Evolutionary conservation across 495 filamentous ascomycete species (phyloP).

Genomic region (Aspergillus bertholletiae): DNA sequence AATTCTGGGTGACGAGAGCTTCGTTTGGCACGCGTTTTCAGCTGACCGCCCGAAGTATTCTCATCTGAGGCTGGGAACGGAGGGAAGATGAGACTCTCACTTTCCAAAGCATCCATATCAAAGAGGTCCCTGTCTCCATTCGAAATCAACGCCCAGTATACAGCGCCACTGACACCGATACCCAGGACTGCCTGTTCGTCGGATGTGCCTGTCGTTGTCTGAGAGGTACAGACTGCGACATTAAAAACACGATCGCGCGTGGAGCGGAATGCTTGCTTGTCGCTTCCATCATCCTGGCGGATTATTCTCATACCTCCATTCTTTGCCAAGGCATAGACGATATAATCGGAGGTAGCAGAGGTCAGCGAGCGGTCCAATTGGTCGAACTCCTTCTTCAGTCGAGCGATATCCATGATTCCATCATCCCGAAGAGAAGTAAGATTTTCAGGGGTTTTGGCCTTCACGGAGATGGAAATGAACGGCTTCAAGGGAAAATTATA

Average conservation of each 20-base stretch:
- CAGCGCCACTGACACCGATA: constrained; percentile 87
- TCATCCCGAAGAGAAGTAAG: constrained; percentile 62
- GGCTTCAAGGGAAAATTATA: constrained; percentile 95
- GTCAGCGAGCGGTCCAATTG: constrained; percentile 92
- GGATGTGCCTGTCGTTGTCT: constrained; percentile 38
- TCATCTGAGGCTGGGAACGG: constrained; percentile 71
- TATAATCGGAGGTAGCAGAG: constrained; percentile 84
- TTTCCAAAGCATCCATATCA: constrained; percentile 67
- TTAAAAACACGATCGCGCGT: constrained; percentile 91
- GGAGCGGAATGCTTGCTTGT: constrained; percentile 83
- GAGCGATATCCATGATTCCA: constrained; percentile 79
- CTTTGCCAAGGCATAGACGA: constrained; percentile 89
- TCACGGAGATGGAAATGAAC: constrained; percentile 74
- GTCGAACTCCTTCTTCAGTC: constrained; percentile 95
- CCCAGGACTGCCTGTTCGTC: constrained; percentile 77
- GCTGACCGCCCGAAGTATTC: constrained; percentile 78
- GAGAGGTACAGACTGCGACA: constrained; percentile 70
- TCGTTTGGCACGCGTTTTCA: constrained; percentile 91
- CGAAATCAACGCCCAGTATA: constrained; percentile 82
- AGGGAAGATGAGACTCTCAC: constrained; percentile 76
- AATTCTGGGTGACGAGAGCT: constrained; percentile 85
- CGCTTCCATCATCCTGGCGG: constrained; percentile 85
- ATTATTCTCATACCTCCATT: constrained; percentile 88
- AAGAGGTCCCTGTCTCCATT: constrained; percentile 69
- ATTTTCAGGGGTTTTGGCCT: constrained; percentile 27